Percentiles rank a stretch among this genome's conserved stretches.
phyloP scores from a whole-genome alignment of 768 basidiomycete genomes.

The Mycena sanguinolenta region DNA sequence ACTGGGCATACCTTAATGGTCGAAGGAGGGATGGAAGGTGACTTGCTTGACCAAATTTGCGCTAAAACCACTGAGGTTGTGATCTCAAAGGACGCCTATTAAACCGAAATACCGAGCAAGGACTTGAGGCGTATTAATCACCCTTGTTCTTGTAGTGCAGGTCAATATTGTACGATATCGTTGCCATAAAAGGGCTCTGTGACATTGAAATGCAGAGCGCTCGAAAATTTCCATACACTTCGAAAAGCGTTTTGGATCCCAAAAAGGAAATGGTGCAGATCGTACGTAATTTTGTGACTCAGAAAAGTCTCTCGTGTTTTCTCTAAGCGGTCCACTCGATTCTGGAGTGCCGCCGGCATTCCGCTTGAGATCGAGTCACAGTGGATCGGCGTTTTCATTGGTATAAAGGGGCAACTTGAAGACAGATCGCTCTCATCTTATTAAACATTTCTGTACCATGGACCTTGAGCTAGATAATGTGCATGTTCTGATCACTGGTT shows the following conservation, averaged over 20 bases:
- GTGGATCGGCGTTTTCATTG: neutral
- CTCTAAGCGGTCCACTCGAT: neutral
- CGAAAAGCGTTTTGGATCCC: neutral
- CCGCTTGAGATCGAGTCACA: neutral
- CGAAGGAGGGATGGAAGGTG: slow-evolving; percentile 85
- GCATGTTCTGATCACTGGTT: slow-evolving; percentile 80
- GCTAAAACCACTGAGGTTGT: neutral
- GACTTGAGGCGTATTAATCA: slow-evolving; percentile 3
- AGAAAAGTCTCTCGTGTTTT: neutral
- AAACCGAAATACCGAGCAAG: slow-evolving; percentile 13
- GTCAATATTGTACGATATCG: neutral
- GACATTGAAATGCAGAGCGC: neutral
- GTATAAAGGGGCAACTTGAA: too few relatives aligned
- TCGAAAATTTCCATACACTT: neutral
- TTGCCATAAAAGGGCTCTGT: neutral
- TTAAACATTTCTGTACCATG: too few relatives aligned
- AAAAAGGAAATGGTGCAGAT: neutral
- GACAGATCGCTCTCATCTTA: neutral
- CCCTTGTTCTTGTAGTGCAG: neutral
- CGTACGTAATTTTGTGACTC: neutral
- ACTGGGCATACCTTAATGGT: slow-evolving; percentile 80
- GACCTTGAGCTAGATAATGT: slow-evolving; percentile 72
- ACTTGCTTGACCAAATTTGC: slow-evolving; percentile 18
- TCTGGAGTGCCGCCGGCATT: neutral
- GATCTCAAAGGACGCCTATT: slow-evolving; percentile 5